A percentile compares a stretch with the other conserved stretches of the same genome.
Evolutionary conservation across 805 yeast species (phyloP).

Genomic region (Starmerella asiatica): DNA sequence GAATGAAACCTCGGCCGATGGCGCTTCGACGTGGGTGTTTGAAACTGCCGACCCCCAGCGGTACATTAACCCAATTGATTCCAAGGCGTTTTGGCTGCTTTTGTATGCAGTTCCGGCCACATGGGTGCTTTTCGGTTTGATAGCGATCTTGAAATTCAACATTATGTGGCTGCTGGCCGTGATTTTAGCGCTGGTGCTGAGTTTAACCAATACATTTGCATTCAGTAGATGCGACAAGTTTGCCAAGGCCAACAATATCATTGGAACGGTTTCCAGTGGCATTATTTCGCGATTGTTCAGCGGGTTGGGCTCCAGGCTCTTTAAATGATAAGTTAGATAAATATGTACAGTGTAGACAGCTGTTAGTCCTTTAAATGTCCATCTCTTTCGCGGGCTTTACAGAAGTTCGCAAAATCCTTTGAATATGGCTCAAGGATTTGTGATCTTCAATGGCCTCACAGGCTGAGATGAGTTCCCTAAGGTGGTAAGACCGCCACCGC

Average conservation of each 20-base stretch:
- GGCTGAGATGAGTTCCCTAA: slow-evolving; percentile 32
- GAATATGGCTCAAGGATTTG: slow-evolving; percentile 11
- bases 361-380: no score
- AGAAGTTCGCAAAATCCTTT: slow-evolving; percentile 3
- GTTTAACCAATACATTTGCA: slow-evolving; percentile 74
- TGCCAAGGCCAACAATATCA: slow-evolving; percentile 61
- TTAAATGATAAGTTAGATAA: slow-evolving; percentile 7
- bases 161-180: slow-evolving; percentile 39
- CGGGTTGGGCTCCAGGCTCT: slow-evolving; percentile 12
- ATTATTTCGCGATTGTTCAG: slow-evolving; percentile 15
- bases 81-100: slow-evolving; percentile 75
- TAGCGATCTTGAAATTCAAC: slow-evolving; percentile 69
- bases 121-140: slow-evolving; percentile 61
- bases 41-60: slow-evolving; percentile 60
- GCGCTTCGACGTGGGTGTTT: slow-evolving; percentile 72
- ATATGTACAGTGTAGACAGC: no score
- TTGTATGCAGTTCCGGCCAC: slow-evolving; percentile 59
- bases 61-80: slow-evolving; percentile 77
- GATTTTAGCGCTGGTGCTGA: slow-evolving; percentile 53
- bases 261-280: slow-evolving; percentile 27
- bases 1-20: slow-evolving; percentile 63
- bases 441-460: slow-evolving; percentile 36
- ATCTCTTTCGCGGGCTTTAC: neutral
- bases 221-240: slow-evolving; percentile 87
- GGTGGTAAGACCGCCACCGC: slow-evolving; percentile 46